Evolutionary conservation across 164 flowering plant genomes (phyloP).

Genomic region (Houttuynia cordata): DNA sequence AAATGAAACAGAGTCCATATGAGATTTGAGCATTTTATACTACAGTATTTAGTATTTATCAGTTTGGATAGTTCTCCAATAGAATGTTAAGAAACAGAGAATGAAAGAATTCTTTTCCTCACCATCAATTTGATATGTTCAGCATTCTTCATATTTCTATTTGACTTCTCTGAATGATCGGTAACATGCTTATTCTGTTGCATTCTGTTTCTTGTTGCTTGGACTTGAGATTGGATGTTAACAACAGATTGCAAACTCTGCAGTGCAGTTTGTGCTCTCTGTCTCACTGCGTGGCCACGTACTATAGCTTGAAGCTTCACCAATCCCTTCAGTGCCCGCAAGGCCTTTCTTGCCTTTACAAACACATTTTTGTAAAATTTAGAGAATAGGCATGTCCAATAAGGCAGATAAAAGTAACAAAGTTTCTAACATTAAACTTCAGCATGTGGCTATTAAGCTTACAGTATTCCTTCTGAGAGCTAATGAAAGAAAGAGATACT

Average conservation of each 20-base stretch:
- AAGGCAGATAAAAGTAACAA: too few relatives aligned
- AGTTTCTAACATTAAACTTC: too few relatives aligned
- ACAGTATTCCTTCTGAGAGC: too few relatives aligned
- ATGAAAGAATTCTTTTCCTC: background rate
- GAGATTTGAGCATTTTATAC: too few relatives aligned
- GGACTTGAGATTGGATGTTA: conserved; percentile 20
- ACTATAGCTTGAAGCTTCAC: conserved; percentile 79
- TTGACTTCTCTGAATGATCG: conserved; percentile 11
- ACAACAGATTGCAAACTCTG: conserved; percentile 28
- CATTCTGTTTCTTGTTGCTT: conserved; percentile 12
- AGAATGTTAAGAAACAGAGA: background rate
- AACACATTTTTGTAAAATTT: background rate
- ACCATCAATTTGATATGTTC: conserved; percentile 9
- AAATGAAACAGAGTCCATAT: too few relatives aligned
- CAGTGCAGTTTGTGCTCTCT: conserved; percentile 21
- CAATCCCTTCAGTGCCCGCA: conserved; percentile 72
- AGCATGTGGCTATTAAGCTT: too few relatives aligned
- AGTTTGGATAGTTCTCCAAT: too few relatives aligned
- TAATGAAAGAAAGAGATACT: too few relatives aligned
- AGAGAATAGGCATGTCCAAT: too few relatives aligned
- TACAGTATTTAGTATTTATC: too few relatives aligned
- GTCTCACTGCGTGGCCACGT: conserved; percentile 65
- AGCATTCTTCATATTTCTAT: conserved; percentile 12
- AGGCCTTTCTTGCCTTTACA: conserved; percentile 75
- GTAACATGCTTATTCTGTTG: conserved; percentile 6